Percentiles rank a stretch among this genome's conserved stretches.
Evolutionary conservation across 441 rosid genomes (phyloP).

Genomic region (Geranium incanum): DNA sequence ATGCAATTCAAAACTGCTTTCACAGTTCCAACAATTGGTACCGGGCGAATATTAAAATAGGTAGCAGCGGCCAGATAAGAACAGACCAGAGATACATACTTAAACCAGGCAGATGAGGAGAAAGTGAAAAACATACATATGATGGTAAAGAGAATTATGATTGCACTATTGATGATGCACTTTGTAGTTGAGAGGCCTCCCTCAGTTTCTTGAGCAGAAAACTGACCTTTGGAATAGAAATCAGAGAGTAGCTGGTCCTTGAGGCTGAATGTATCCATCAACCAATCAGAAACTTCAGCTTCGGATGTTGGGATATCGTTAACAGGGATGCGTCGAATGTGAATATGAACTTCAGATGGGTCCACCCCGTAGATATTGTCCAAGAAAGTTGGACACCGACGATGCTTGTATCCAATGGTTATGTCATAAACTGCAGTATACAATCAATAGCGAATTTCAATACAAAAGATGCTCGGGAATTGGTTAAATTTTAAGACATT

Average conservation of each 20-base stretch:
- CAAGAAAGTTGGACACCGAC: slow-evolving; percentile 59
- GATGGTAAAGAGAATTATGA: slow-evolving; percentile 49
- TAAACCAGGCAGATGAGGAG: slow-evolving; percentile 50
- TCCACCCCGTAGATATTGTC: slow-evolving; percentile 80
- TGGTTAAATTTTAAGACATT: not conserved
- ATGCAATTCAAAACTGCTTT: slow-evolving; percentile 21
- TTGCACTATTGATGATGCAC: slow-evolving; percentile 44
- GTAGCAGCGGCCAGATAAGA: slow-evolving; percentile 52
- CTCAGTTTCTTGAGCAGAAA: slow-evolving; percentile 50
- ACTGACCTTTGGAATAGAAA: slow-evolving; percentile 58
- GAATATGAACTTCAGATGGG: slow-evolving; percentile 90
- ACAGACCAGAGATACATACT: slow-evolving; percentile 60
- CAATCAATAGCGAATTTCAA: not conserved
- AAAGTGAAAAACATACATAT: slow-evolving; percentile 58
- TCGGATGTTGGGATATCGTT: slow-evolving; percentile 52
- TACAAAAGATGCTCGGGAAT: slow-evolving; percentile 8
- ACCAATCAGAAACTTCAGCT: slow-evolving; percentile 53
- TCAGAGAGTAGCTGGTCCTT: slow-evolving; percentile 68
- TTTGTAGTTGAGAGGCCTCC: slow-evolving; percentile 48
- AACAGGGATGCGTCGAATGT: slow-evolving; percentile 45
- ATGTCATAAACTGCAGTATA: slow-evolving; percentile 73
- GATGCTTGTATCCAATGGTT: slow-evolving; percentile 74
- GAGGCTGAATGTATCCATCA: slow-evolving; percentile 49
- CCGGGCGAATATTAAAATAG: slow-evolving; percentile 42
- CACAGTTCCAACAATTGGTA: slow-evolving; percentile 29